Percentiles rank a stretch among this genome's conserved stretches.
Conservation (phyloP, 2,329 filamentous ascomycete genomes). For the Hymenotorrendiella dingleyae region DNA sequence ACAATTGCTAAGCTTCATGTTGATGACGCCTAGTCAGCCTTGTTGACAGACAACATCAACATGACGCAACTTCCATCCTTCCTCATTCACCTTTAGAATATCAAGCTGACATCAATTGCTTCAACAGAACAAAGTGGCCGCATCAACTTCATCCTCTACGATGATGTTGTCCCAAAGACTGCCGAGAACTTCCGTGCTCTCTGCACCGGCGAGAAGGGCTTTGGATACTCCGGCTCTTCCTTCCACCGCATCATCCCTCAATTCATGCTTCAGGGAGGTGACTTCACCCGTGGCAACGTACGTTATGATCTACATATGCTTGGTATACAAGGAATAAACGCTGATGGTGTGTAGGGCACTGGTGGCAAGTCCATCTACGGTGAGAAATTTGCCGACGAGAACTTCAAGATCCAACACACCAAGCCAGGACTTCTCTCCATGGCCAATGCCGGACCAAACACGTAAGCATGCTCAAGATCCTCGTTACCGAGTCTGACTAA, state of each 20-base stretch:
- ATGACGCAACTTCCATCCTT: too few species aligned
- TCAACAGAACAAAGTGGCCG: slow-evolving; percentile 59
- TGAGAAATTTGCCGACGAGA: slow-evolving; percentile 91
- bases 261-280: slow-evolving; percentile 95
- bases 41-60: too few species aligned
- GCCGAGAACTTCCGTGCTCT: slow-evolving; percentile 93
- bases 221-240: slow-evolving; percentile 74
- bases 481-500: slow-evolving; percentile 61
- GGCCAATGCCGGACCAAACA: slow-evolving; percentile 95
- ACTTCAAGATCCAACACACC: slow-evolving; percentile 73
- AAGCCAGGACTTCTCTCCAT: slow-evolving; percentile 80
- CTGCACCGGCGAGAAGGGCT: slow-evolving; percentile 77
- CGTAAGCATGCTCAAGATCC: slow-evolving; percentile 53
- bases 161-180: slow-evolving; percentile 80
- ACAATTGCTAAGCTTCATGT: too few species aligned
- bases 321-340: slow-evolving; percentile 56
- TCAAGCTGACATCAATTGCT: slow-evolving; percentile 21
- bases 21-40: slow-evolving; percentile 15
- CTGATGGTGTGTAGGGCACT: slow-evolving; percentile 58
- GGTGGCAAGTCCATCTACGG: slow-evolving; percentile 93
- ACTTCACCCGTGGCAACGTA: slow-evolving; percentile 91
- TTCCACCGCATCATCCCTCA: slow-evolving; percentile 92
- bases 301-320: slow-evolving; percentile 31
- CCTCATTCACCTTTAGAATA: slow-evolving; percentile 13
- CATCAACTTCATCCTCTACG: slow-evolving; percentile 81